Evolutionary conservation across 1,284 basidiomycete species (phyloP).

Genomic region (Trichosporon sp.): DNA sequence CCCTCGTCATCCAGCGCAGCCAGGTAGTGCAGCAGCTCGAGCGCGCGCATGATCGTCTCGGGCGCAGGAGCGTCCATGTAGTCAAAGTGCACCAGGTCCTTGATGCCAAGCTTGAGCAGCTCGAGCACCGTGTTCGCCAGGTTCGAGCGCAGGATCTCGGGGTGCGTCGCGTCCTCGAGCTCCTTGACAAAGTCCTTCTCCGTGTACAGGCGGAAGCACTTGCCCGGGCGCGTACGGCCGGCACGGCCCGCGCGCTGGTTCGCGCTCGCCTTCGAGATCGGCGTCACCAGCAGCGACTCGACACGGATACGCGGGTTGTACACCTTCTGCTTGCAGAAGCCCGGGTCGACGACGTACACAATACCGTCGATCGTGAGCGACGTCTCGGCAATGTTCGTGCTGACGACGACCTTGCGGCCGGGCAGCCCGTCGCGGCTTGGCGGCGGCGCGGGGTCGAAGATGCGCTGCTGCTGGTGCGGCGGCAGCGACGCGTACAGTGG

Average conservation of each 20-base stretch:
- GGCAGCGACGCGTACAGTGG: conserved; percentile 93
- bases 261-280: conserved; percentile 94
- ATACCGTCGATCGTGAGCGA: conserved; percentile 98
- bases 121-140: conserved; percentile 91
- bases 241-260: conserved; percentile 96
- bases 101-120: conserved; percentile 87
- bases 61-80: conserved; percentile 97
- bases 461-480: conserved; percentile 86
- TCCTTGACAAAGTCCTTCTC: conserved; percentile 96
- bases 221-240: conserved; percentile 90
- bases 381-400: conserved; percentile 98
- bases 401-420: conserved; percentile 89
- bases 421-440: conserved; percentile 66
- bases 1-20: conserved; percentile 93
- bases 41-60: conserved; percentile 94
- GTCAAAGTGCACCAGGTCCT: conserved; percentile 88
- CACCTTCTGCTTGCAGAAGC: conserved; percentile 95
- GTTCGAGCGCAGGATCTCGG: conserved; percentile 89
- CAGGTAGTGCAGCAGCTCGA: conserved; percentile 91
- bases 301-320: conserved; percentile 96
- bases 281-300: conserved; percentile 86
- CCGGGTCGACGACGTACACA: conserved; percentile 97
- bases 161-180: conserved; percentile 93
- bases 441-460: conserved; percentile 80
- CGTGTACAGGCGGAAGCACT: conserved; percentile 95